Percentiles rank a stretch among this genome's conserved stretches.
Conservation (phyloP, 2,329 filamentous ascomycete genomes). For the Ceratocystis ficicola region DNA sequence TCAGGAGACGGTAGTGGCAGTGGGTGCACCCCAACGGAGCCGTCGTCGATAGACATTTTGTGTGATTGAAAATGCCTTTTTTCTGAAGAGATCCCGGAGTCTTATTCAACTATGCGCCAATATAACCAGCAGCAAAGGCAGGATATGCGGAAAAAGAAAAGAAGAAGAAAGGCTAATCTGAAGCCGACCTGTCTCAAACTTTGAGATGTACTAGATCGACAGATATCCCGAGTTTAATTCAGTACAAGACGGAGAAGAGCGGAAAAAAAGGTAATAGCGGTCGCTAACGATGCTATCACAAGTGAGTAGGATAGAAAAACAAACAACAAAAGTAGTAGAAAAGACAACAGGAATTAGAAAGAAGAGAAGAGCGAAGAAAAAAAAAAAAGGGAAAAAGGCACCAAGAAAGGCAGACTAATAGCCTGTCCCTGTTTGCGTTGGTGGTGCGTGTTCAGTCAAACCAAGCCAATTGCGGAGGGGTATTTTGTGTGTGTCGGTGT, state of each 20-base stretch:
- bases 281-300: neutral
- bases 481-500: conserved; percentile 6
- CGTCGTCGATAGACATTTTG: conserved; percentile 10
- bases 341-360: neutral
- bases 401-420: neutral
- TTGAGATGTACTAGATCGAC: neutral
- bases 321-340: neutral
- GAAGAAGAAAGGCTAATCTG: neutral
- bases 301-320: neutral
- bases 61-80: neutral
- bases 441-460: neutral
- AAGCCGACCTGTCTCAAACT: conserved; percentile 4
- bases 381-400: neutral
- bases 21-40: neutral
- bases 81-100: neutral
- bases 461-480: conserved; percentile 4
- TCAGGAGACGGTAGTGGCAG: neutral
- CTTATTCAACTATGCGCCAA: neutral
- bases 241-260: neutral
- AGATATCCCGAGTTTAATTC: neutral
- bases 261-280: neutral
- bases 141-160: neutral
- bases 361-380: neutral
- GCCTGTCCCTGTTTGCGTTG: neutral
- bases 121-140: neutral